phyloP scores from a whole-genome alignment of 2,329 filamentous ascomycete species.

The Ophiosphaerella herpotricha region DNA sequence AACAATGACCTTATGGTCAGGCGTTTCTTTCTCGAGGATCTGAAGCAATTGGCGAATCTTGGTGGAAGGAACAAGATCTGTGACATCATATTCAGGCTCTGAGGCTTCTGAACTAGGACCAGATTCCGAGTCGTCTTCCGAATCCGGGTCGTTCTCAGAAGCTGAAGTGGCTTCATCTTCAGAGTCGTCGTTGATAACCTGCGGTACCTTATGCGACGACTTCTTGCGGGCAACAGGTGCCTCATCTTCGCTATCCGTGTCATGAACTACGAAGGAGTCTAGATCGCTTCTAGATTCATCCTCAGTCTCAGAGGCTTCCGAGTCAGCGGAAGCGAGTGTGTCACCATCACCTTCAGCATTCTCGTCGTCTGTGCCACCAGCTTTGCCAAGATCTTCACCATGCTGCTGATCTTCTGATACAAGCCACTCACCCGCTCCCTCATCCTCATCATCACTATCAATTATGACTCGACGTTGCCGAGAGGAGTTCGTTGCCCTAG shows the following conservation, averaged over 20 bases:
- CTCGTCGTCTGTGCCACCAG: slow-evolving; percentile 85
- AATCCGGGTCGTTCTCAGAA: slow-evolving; percentile 47
- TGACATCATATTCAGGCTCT: slow-evolving; percentile 48
- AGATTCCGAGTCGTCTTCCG: slow-evolving; percentile 46
- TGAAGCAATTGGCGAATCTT: slow-evolving; percentile 87
- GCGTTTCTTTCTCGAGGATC: slow-evolving; percentile 77
- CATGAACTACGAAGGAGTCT: slow-evolving; percentile 44
- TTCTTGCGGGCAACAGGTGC: slow-evolving; percentile 32
- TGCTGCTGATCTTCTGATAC: slow-evolving; percentile 70
- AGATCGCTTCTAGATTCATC: slow-evolving; percentile 48
- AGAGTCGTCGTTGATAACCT: slow-evolving; percentile 60
- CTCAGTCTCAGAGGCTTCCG: slow-evolving; percentile 65
- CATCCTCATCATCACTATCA: slow-evolving; percentile 70
- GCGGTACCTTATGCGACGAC: slow-evolving; percentile 46
- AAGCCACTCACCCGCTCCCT: slow-evolving; percentile 78
- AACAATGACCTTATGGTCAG: slow-evolving; percentile 93
- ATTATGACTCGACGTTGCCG: slow-evolving; percentile 54
- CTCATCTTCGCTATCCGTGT: slow-evolving; percentile 48
- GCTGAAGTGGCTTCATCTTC: slow-evolving; percentile 47
- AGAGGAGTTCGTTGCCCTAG: slow-evolving; percentile 21
- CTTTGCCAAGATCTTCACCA: slow-evolving; percentile 68
- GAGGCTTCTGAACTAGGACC: slow-evolving; percentile 49
- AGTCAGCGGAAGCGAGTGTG: slow-evolving; percentile 74
- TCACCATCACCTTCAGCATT: slow-evolving; percentile 86
- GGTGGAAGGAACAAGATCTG: slow-evolving; percentile 70